These are phyloP conservation scores for Mariannaea sp. DNA, from an alignment of 2,329 filamentous ascomycete genomes.

Conservation along the genomic window DNA sequence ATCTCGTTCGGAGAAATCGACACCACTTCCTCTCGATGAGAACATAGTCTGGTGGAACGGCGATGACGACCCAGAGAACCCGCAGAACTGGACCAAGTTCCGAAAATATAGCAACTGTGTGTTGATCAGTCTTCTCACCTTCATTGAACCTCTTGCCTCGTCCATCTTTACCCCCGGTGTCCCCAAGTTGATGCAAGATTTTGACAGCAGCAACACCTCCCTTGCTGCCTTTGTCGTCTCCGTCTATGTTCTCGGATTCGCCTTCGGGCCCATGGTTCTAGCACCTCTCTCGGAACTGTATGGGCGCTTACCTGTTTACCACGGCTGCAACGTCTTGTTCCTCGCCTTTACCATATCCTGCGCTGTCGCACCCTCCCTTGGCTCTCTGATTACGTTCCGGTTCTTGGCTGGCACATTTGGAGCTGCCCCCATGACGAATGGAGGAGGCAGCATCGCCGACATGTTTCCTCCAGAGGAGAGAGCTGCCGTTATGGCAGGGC, in stretches of 20 bases:
- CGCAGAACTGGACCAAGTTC: conserved; percentile 66
- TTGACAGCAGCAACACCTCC: conserved; percentile 38
- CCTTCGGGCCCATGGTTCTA: conserved; percentile 52
- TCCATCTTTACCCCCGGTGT: conserved; percentile 68
- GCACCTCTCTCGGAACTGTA: conserved; percentile 56
- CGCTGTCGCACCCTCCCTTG: conserved; percentile 46
- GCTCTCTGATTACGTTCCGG: conserved; percentile 53
- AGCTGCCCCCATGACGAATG: conserved; percentile 58
- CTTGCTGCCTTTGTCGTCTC: conserved; percentile 40
- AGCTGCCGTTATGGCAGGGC: conserved; percentile 56
- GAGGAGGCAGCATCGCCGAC: conserved; percentile 54
- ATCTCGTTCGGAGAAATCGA: neutral
- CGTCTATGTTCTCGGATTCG: conserved; percentile 59
- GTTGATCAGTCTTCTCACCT: conserved; percentile 39
- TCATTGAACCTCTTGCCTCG: conserved; percentile 49
- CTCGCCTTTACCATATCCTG: conserved; percentile 46
- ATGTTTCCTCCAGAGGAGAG: conserved; percentile 41
- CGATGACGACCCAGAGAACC: conserved; percentile 62
- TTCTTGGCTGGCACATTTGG: conserved; percentile 58
- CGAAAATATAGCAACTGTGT: conserved; percentile 45
- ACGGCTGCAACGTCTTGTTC: conserved; percentile 47
- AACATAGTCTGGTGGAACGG: conserved; percentile 62
- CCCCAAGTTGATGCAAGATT: conserved; percentile 61
- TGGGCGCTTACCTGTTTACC: conserved; percentile 51
- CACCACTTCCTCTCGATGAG: neutral